Evolutionary conservation across 2,329 filamentous ascomycete genomes (phyloP).

Genomic region (Aspergillus sp.): DNA sequence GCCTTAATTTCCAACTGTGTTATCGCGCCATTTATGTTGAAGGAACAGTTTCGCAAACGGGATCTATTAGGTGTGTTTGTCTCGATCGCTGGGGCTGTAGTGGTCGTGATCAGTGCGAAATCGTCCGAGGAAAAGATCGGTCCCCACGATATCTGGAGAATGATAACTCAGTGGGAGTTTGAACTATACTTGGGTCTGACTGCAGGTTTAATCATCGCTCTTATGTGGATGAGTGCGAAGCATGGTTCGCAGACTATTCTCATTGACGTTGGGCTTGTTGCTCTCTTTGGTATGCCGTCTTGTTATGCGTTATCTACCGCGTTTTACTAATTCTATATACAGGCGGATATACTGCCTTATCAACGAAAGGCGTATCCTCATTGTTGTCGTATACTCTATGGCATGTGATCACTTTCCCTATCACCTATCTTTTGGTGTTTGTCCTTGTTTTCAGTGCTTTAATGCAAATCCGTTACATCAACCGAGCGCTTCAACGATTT

Average conservation of each 20-base stretch:
- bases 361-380: slow-evolving; percentile 93
- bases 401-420: slow-evolving; percentile 80
- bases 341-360: slow-evolving; percentile 94
- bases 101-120: slow-evolving; percentile 85
- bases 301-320: background rate
- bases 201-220: slow-evolving; percentile 59
- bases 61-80: slow-evolving; percentile 86
- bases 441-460: slow-evolving; percentile 78
- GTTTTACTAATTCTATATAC: slow-evolving; percentile 10
- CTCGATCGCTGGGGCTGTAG: slow-evolving; percentile 79
- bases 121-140: slow-evolving; percentile 84
- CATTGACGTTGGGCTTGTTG: slow-evolving; percentile 88
- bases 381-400: slow-evolving; percentile 87
- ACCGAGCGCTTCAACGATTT: slow-evolving; percentile 81
- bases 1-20: slow-evolving; percentile 94
- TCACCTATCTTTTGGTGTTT: slow-evolving; percentile 78
- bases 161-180: slow-evolving; percentile 83
- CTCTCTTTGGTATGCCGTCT: slow-evolving; percentile 65
- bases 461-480: slow-evolving; percentile 96
- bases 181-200: slow-evolving; percentile 83
- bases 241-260: slow-evolving; percentile 84
- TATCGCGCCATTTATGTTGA: slow-evolving; percentile 88
- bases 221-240: slow-evolving; percentile 75
- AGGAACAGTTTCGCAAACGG: slow-evolving; percentile 76
- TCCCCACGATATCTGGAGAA: slow-evolving; percentile 79